Conservation (phyloP, 169 alveolate genomes). For the Perkinsus marinus region DNA sequence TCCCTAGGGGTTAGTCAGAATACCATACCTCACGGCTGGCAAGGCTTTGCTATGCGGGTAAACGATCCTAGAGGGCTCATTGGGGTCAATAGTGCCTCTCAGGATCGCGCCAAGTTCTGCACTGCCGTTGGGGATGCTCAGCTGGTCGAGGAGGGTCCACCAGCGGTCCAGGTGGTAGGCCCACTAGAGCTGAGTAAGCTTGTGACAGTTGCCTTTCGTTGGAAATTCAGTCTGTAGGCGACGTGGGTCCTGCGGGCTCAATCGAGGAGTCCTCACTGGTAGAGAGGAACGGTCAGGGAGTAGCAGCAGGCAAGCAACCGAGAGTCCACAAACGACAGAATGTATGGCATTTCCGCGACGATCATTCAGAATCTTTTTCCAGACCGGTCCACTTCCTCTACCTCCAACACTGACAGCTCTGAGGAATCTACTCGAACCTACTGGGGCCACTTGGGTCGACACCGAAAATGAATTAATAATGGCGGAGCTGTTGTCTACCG, state of each 20-base stretch:
- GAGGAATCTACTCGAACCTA: not conserved
- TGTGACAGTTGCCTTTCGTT: too few relatives aligned
- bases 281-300: not conserved
- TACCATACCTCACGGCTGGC: not conserved
- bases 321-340: not conserved
- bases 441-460: not conserved
- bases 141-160: too few relatives aligned
- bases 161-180: too few relatives aligned
- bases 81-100: not conserved
- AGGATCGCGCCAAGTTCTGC: not conserved
- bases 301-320: not conserved
- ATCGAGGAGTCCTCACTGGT: not conserved
- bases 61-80: not conserved
- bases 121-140: too few relatives aligned
- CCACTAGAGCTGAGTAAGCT: too few relatives aligned
- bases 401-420: not conserved
- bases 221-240: not conserved
- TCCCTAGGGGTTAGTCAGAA: not conserved
- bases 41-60: not conserved
- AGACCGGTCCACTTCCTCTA: not conserved
- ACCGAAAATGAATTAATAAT: not conserved
- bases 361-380: not conserved
- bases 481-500: not conserved
- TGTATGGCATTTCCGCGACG: not conserved
- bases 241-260: not conserved